phyloP scores from a whole-genome alignment of 257 asterid species.

The Solanum acaule region DNA sequence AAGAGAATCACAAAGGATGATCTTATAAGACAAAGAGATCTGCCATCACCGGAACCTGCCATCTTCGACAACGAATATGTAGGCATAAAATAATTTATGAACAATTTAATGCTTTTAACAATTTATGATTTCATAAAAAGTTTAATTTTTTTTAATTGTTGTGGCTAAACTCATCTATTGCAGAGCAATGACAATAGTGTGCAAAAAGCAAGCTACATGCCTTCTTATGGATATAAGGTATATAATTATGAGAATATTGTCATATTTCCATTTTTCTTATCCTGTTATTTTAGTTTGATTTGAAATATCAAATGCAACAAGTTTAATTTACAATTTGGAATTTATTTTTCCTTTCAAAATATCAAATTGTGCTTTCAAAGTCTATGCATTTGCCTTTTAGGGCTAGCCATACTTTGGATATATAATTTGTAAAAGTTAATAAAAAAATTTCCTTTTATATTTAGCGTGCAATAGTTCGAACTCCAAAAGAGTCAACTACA shows the following conservation, averaged over 20 bases:
- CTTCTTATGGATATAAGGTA: not conserved
- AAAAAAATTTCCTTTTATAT: not conserved
- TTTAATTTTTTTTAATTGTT: not conserved
- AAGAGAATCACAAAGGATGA: not conserved
- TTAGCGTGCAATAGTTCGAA: not conserved
- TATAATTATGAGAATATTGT: not conserved
- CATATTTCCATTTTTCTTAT: not conserved
- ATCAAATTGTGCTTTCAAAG: not conserved
- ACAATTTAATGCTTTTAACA: not conserved
- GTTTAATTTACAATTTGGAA: not conserved
- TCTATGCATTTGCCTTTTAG: not conserved
- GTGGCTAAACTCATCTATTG: not conserved
- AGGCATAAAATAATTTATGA: not conserved
- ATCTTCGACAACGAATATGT: not conserved
- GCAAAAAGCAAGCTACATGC: not conserved
- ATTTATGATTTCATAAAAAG: not conserved
- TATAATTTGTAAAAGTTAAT: not conserved
- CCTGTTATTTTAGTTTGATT: not conserved
- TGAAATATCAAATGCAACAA: not conserved
- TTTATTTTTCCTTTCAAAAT: not conserved
- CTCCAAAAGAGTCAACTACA: not conserved
- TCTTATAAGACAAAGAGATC: not conserved
- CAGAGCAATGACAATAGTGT: not conserved
- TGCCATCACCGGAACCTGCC: not conserved
- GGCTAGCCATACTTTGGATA: not conserved